phyloP scores from a whole-genome alignment of 75 land plant species.

The Selaginella tamariscina region DNA sequence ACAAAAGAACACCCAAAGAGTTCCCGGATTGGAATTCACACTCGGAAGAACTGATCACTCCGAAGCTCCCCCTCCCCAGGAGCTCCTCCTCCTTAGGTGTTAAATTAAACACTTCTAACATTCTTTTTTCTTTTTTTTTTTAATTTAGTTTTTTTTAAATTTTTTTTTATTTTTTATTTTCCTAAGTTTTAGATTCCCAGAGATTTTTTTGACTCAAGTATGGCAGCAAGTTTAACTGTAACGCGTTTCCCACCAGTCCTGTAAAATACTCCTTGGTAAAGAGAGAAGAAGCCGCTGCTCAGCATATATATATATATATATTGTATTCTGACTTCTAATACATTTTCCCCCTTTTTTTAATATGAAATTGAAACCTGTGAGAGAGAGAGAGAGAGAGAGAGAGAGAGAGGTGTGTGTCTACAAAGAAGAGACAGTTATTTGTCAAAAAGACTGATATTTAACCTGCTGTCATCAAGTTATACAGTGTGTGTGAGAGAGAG shows the following conservation, averaged over 20 bases:
- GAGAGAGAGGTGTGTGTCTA: no score
- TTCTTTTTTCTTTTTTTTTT: no score
- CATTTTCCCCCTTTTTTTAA: neutral
- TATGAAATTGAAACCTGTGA: neutral
- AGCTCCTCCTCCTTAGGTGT: neutral
- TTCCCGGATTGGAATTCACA: slow-evolving; percentile 27
- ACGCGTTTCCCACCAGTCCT: neutral
- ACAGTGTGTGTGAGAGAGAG: no score
- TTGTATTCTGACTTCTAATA: no score
- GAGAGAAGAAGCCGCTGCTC: neutral
- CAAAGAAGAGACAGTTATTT: no score
- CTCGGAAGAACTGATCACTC: slow-evolving; percentile 16
- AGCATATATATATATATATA: no score
- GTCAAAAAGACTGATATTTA: no score
- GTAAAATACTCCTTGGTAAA: neutral
- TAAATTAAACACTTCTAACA: no score
- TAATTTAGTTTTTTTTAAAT: no score
- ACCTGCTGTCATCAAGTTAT: no score
- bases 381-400: neutral
- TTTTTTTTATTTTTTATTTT: no score
- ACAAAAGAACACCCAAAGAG: neutral
- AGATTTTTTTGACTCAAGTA: neutral
- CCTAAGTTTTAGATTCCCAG: neutral
- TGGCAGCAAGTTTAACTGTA: neutral
- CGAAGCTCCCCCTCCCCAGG: neutral